A percentile compares a stretch with the other conserved stretches of the same genome.
Conservation (phyloP, 768 basidiomycete species). For the Trametes maxima region DNA sequence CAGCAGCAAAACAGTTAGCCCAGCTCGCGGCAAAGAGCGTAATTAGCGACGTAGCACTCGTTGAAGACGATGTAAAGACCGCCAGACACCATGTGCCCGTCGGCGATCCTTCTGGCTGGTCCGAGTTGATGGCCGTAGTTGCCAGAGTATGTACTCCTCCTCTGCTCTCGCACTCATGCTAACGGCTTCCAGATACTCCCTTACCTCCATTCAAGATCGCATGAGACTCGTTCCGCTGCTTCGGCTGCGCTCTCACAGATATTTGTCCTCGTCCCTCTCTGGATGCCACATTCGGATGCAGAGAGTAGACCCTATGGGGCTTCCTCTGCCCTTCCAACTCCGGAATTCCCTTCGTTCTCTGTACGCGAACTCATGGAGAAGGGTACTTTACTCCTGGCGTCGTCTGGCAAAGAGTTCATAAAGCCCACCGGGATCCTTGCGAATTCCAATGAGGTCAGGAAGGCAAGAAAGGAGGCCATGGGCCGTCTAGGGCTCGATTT, state of each 20-base stretch:
- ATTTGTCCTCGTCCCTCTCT: conserved; percentile 79
- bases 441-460: conserved; percentile 78
- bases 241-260: conserved; percentile 88
- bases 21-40: conserved; percentile 88
- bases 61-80: conserved; percentile 74
- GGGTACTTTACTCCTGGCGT: conserved; percentile 80
- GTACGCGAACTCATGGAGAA: conserved; percentile 76
- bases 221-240: conserved; percentile 89
- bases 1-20: conserved; percentile 96
- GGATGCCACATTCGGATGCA: conserved; percentile 55
- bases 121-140: conserved; percentile 87
- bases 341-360: conserved; percentile 75
- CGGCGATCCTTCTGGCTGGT: conserved; percentile 80
- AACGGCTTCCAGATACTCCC: conserved; percentile 71
- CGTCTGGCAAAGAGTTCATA: conserved; percentile 90
- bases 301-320: conserved; percentile 34
- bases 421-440: conserved; percentile 74
- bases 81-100: conserved; percentile 58
- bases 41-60: conserved; percentile 73
- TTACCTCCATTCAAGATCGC: conserved; percentile 87
- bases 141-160: conserved; percentile 61
- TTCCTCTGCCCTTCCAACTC: conserved; percentile 37
- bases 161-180: background rate
- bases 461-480: conserved; percentile 88
- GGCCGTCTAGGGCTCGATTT: conserved; percentile 86